Percentiles rank a stretch among this genome's conserved stretches.
Evolutionary conservation across 768 basidiomycete species (phyloP).

Genomic region (Mrakia hoshinonis): DNA sequence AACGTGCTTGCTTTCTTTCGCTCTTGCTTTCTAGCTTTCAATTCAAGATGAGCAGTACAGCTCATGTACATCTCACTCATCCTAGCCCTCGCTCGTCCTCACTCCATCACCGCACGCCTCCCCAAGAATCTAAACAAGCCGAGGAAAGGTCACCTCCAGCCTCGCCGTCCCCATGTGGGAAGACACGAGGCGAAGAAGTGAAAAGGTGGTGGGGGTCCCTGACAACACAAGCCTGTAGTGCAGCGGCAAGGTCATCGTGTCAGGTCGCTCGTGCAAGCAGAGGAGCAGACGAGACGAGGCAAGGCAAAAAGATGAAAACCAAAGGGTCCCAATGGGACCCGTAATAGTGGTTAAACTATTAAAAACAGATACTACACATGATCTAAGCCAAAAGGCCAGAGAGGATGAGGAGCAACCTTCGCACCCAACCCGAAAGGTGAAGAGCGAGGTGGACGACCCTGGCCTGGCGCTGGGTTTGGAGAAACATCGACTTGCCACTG

Average conservation of each 20-base stretch:
- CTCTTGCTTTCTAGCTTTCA: too few relatives aligned
- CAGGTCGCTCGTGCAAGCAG: neutral
- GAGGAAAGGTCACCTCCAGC: neutral
- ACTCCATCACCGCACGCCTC: too few relatives aligned
- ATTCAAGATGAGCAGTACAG: too few relatives aligned
- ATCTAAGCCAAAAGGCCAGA: constrained; percentile 83
- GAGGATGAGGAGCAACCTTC: constrained; percentile 5
- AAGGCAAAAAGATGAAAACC: neutral
- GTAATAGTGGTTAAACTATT: constrained; percentile 46
- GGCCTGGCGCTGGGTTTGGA: too few relatives aligned
- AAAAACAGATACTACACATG: constrained; percentile 98
- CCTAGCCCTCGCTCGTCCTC: too few relatives aligned
- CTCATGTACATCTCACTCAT: too few relatives aligned
- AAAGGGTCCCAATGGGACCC: constrained; percentile 6
- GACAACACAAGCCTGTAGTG: neutral
- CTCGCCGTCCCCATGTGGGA: neutral
- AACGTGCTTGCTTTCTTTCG: too few relatives aligned
- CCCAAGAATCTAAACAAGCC: neutral
- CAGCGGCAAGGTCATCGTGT: neutral
- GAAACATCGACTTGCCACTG: too few relatives aligned
- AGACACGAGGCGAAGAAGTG: neutral
- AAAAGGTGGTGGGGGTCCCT: neutral
- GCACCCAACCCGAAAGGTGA: too few relatives aligned
- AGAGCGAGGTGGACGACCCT: too few relatives aligned
- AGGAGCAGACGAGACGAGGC: neutral